Evolutionary conservation across 2,329 filamentous ascomycete genomes (phyloP).

Genomic region (Massarina eburnea): DNA sequence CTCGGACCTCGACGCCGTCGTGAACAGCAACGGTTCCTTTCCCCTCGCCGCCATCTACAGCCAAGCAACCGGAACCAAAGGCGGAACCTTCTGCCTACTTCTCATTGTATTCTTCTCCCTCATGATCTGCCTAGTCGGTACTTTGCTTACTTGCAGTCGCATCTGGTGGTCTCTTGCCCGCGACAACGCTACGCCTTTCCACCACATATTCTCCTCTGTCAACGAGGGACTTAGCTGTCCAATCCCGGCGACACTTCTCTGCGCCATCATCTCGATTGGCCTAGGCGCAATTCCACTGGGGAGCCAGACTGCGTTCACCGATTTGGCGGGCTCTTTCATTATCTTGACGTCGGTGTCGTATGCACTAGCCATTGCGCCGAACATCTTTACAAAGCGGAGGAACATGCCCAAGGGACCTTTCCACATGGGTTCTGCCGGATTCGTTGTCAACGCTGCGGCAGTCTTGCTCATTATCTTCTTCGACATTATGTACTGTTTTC

Average conservation of each 20-base stretch:
- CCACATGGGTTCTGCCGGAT: conserved; percentile 55
- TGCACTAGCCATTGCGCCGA: conserved; percentile 51
- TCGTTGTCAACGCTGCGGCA: conserved; percentile 52
- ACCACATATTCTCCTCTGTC: conserved; percentile 49
- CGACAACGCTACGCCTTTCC: conserved; percentile 57
- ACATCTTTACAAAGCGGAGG: conserved; percentile 55
- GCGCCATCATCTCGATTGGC: conserved; percentile 43
- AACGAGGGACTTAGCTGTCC: conserved; percentile 45
- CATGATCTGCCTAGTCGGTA: conserved; percentile 53
- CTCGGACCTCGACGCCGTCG: conserved; percentile 43
- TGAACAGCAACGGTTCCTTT: conserved; percentile 49
- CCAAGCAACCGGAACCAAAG: conserved; percentile 43
- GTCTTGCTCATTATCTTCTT: conserved; percentile 59
- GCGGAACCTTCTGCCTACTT: conserved; percentile 36
- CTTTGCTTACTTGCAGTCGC: conserved; percentile 59
- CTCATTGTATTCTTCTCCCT: conserved; percentile 55
- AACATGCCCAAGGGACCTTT: conserved; percentile 58
- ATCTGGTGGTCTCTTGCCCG: conserved; percentile 62
- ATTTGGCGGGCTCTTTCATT: conserved; percentile 61
- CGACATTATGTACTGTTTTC: conserved; percentile 63
- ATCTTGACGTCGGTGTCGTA: conserved; percentile 59
- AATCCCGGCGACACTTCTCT: conserved; percentile 55
- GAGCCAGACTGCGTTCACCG: conserved; percentile 64
- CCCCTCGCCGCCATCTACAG: conserved; percentile 66
- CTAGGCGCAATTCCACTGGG: conserved; percentile 61